These are phyloP conservation scores for Podospora conica DNA, from an alignment of 495 filamentous ascomycete species.

Conservation along the genomic window DNA sequence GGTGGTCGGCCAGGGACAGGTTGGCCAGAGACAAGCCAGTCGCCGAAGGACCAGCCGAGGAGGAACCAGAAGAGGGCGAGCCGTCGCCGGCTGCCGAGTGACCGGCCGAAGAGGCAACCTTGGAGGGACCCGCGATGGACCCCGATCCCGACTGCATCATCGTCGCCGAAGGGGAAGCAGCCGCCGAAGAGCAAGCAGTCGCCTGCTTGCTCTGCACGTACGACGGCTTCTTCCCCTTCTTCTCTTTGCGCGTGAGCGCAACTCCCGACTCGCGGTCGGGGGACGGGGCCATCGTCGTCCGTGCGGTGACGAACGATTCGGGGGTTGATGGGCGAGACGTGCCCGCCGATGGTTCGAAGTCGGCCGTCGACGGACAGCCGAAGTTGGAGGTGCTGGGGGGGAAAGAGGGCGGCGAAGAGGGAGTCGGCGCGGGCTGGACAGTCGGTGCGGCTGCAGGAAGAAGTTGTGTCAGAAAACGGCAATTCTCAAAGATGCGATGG, in stretches of 20 bases:
- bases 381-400: neutral
- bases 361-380: neutral
- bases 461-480: neutral
- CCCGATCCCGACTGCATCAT: neutral
- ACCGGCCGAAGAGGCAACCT: neutral
- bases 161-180: neutral
- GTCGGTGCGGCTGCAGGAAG: neutral
- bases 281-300: neutral
- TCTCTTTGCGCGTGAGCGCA: neutral
- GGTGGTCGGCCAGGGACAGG: too few relatives aligned
- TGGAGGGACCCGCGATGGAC: neutral
- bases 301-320: neutral
- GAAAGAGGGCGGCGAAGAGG: too few relatives aligned
- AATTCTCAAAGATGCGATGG: neutral
- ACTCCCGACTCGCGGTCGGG: neutral
- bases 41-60: neutral
- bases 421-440: neutral
- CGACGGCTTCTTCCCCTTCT: neutral
- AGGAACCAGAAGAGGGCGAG: neutral
- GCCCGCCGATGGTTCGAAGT: neutral
- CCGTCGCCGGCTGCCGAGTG: neutral
- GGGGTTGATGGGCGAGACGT: neutral
- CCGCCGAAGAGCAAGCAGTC: neutral
- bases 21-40: neutral
- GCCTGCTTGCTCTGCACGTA: neutral